Evolutionary conservation across 371 early-diverging fungal genomes (phyloP), one percentile per base, ranked within the genome.

Genomic region (Mucor indicus): DNA sequence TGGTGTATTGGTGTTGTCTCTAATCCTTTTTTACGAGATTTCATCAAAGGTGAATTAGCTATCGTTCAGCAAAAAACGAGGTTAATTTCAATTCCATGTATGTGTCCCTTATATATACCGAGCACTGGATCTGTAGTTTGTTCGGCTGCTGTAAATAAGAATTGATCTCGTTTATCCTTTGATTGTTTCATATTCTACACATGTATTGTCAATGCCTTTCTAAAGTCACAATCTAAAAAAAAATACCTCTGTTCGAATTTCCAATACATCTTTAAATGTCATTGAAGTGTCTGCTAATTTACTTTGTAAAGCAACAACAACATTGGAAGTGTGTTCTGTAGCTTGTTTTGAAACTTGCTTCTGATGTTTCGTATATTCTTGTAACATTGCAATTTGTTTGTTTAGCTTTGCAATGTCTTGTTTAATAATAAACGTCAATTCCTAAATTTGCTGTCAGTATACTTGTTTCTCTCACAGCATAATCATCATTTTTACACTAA

Each of bases 361-460:
- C 30, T 74, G 77, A 17, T 65, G 51, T 20, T 68, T 66, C 9
- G 79, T 71, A 38, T 82, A 80, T 15, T 69, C 77, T 62, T 92
- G 91, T 29, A 97, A 76, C 62, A 82, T 83, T 13, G 89, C 80
- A 42, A 97, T 95, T 68, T 94, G 93, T 43, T 84, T 83, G 62
- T 94, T 94, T 40, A 96, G 75, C 43, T 86, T 85, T 23, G 93
- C 93, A 55, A 98, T 95, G 52, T 95, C 92, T 81, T 93, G 93
- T 67, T 96, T 96, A 57, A 96, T 95, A 40, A 91, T 84, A 61
- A 83, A 84, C 16, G 95, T 93, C 60, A 98, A 77, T 67, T 93
- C 91, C 87, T 95, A 84, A 11, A 27, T 4, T 9, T 9, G 6
- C 35, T 11, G 35, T 33, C 9, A 15, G 6, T 9, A 15, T 9